Evolutionary conservation across 1,284 basidiomycete species (phyloP).

Genomic region (Moniliella sp.): DNA sequence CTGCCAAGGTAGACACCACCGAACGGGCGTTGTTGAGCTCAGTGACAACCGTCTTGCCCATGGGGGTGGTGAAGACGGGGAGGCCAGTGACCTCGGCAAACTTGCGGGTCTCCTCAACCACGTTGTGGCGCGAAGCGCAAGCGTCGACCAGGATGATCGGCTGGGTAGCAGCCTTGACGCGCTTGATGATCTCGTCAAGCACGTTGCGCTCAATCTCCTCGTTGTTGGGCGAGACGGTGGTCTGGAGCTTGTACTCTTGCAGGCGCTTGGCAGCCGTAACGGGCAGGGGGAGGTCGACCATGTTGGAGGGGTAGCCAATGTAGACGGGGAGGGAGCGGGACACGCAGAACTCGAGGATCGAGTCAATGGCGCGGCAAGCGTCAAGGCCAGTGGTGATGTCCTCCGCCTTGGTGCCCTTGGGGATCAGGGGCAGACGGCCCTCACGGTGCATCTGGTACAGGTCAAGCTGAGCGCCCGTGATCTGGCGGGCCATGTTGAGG

Average conservation of each 20-base stretch:
- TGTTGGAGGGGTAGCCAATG: constrained; percentile 40
- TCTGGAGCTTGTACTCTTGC: constrained; percentile 68
- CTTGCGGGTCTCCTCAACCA: constrained; percentile 47
- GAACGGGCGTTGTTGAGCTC: constrained; percentile 60
- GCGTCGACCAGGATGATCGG: constrained; percentile 68
- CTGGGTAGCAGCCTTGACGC: constrained; percentile 47
- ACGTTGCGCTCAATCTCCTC: constrained; percentile 41
- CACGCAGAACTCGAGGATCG: too few species aligned
- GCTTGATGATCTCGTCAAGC: constrained; percentile 43
- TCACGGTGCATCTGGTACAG: too few species aligned
- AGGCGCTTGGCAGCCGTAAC: constrained; percentile 52
- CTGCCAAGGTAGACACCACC: constrained; percentile 48
- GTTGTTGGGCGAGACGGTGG: constrained; percentile 60
- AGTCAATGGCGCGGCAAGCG: too few species aligned
- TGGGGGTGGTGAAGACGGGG: constrained; percentile 44
- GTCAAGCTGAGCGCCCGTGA: too few species aligned
- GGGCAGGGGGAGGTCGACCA: constrained; percentile 58
- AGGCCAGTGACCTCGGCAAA: constrained; percentile 47
- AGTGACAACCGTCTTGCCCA: constrained; percentile 65
- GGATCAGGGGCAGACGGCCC: too few species aligned
- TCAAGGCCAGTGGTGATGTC: too few species aligned
- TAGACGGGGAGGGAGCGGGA: too few species aligned
- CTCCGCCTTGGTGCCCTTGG: too few species aligned
- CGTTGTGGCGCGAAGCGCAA: constrained; percentile 62
- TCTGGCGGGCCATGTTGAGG: constrained; percentile 50